phyloP scores from a whole-genome alignment of 2,329 filamentous ascomycete genomes.

The Talaromyces sp. region DNA sequence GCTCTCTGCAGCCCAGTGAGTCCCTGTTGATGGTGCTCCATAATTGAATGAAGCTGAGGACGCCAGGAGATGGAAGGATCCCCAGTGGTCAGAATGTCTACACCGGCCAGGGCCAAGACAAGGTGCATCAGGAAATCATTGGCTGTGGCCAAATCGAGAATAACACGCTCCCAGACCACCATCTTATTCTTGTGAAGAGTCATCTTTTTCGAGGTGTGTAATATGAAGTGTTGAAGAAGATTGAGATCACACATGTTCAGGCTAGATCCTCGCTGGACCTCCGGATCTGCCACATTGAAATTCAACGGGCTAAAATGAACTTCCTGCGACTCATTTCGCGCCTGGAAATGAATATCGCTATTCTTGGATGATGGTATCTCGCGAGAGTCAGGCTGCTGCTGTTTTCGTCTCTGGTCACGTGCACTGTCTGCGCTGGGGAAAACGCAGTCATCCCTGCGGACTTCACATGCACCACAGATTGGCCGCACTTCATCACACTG shows the following conservation, averaged over 20 bases:
- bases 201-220: constrained; percentile 6
- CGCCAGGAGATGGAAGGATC: too few relatives aligned
- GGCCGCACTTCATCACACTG: constrained; percentile 23
- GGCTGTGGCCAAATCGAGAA: constrained; percentile 18
- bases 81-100: constrained; percentile 5
- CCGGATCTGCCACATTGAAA: not conserved
- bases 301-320: not conserved
- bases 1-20: not conserved
- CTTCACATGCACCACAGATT: constrained; percentile 18
- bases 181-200: not conserved
- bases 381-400: not conserved
- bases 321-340: not conserved
- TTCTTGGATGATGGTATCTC: not conserved
- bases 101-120: constrained; percentile 20
- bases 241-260: constrained; percentile 2
- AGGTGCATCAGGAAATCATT: constrained; percentile 21
- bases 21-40: constrained; percentile 4
- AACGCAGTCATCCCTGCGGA: not conserved
- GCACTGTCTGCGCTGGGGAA: not conserved
- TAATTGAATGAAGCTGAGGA: not conserved
- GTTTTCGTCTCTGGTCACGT: not conserved
- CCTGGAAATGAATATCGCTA: too few relatives aligned
- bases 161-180: constrained; percentile 10
- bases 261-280: not conserved
- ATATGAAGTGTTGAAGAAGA: not conserved